These are phyloP conservation scores for Penstemon davidsonii DNA, from an alignment of 257 asterid genomes.

Conservation along the genomic window DNA sequence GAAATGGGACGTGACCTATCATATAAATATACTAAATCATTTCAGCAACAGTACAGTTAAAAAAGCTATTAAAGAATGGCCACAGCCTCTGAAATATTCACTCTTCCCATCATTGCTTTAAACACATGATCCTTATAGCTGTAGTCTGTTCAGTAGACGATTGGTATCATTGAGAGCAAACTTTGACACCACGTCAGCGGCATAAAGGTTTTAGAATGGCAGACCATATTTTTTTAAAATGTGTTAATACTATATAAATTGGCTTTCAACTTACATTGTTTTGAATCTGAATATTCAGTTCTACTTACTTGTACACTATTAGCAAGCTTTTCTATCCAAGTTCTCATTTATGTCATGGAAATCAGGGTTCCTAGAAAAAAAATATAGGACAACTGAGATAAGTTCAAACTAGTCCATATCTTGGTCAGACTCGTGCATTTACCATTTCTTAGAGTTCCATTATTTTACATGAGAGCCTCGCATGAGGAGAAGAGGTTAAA, in stretches of 20 bases:
- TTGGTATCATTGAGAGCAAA: neutral
- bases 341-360: no score
- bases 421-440: no score
- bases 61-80: neutral
- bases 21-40: neutral
- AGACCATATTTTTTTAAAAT: neutral
- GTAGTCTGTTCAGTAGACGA: neutral
- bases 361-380: no score
- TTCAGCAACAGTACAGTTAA: slow-evolving; percentile 5
- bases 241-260: slow-evolving; percentile 1
- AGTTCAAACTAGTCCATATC: no score
- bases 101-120: slow-evolving; percentile 13
- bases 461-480: no score
- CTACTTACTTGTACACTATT: no score
- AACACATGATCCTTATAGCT: neutral
- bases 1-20: slow-evolving; percentile 20
- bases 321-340: no score
- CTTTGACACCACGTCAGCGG: neutral
- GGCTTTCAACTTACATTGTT: neutral
- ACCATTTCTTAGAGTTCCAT: no score
- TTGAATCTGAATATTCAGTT: no score
- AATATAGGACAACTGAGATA: no score
- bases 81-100: slow-evolving; percentile 3
- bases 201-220: neutral
- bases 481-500: no score